Conservation (phyloP, 768 basidiomycete species). For the Suillus cothurnatus region DNA sequence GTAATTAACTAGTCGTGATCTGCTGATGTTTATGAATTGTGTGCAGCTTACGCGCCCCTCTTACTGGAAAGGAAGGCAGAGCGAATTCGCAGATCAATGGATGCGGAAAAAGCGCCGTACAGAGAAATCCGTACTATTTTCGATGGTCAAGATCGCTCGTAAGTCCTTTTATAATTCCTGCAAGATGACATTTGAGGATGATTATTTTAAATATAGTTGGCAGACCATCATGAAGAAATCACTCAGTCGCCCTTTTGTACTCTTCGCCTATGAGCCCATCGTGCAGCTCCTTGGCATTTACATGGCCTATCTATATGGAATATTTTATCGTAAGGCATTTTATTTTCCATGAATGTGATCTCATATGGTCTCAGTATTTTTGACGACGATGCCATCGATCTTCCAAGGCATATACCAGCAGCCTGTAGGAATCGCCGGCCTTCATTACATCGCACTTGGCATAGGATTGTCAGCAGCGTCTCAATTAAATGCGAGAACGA, state of each 20-base stretch:
- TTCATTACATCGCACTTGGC: conserved; percentile 65
- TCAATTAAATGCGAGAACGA: conserved; percentile 52
- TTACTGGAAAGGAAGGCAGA: conserved; percentile 53
- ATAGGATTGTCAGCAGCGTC: conserved; percentile 57
- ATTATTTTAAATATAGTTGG: conserved; percentile 45
- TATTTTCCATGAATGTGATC: not conserved
- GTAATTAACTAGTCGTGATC: conserved; percentile 21
- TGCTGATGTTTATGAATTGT: conserved; percentile 12
- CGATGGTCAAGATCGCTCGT: conserved; percentile 48
- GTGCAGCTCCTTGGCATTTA: conserved; percentile 64
- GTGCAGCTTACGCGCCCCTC: conserved; percentile 30
- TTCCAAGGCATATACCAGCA: conserved; percentile 58
- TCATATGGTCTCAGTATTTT: conserved; percentile 49
- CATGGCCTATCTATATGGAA: conserved; percentile 70
- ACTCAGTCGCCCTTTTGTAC: conserved; percentile 65
- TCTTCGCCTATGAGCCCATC: conserved; percentile 65
- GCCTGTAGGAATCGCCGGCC: conserved; percentile 21
- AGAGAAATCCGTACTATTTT: conserved; percentile 50
- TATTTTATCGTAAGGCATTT: conserved; percentile 50
- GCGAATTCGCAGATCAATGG: conserved; percentile 44
- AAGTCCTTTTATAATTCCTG: conserved; percentile 22
- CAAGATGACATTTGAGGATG: not conserved
- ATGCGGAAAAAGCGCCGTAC: conserved; percentile 45
- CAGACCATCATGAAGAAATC: conserved; percentile 51
- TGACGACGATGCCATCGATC: conserved; percentile 65